Conservation (phyloP, 164 flowering plant genomes). For the Stephania japonica region DNA sequence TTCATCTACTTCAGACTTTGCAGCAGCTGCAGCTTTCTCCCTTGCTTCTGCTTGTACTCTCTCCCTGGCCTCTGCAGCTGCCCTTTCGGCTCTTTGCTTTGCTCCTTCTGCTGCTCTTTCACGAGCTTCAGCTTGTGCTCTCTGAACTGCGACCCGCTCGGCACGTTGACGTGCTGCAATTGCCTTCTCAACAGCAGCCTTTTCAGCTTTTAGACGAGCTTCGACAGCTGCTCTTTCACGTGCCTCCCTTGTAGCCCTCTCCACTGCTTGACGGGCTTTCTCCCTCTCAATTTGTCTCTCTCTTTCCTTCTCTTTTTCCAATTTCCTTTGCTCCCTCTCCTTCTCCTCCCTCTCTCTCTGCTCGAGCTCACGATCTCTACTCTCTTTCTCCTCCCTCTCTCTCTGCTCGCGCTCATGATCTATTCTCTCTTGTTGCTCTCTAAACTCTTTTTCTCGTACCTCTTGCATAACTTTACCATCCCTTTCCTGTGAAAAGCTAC, state of each 20-base stretch:
- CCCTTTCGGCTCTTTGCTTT: constrained; percentile 70
- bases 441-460: constrained; percentile 39
- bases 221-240: constrained; percentile 70
- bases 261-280: constrained; percentile 79
- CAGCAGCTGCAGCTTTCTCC: constrained; percentile 42
- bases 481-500: constrained; percentile 43
- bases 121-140: constrained; percentile 88
- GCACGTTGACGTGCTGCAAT: constrained; percentile 69
- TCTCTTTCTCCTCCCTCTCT: constrained; percentile 62
- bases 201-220: constrained; percentile 62
- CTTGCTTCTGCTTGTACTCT: constrained; percentile 46
- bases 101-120: constrained; percentile 87
- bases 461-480: constrained; percentile 45
- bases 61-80: constrained; percentile 77
- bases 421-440: constrained; percentile 43
- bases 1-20: constrained; percentile 53
- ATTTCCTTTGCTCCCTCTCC: constrained; percentile 50
- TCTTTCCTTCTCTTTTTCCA: constrained; percentile 50
- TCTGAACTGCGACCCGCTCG: constrained; percentile 83
- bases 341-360: constrained; percentile 64
- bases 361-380: constrained; percentile 45
- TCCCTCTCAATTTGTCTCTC: constrained; percentile 41
- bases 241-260: constrained; percentile 79
- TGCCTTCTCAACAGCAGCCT: constrained; percentile 60
- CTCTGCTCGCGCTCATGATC: constrained; percentile 39